These are phyloP conservation scores for Eucalyptus regnans DNA, from an alignment of 345 rosid species.

Conservation along the genomic window DNA sequence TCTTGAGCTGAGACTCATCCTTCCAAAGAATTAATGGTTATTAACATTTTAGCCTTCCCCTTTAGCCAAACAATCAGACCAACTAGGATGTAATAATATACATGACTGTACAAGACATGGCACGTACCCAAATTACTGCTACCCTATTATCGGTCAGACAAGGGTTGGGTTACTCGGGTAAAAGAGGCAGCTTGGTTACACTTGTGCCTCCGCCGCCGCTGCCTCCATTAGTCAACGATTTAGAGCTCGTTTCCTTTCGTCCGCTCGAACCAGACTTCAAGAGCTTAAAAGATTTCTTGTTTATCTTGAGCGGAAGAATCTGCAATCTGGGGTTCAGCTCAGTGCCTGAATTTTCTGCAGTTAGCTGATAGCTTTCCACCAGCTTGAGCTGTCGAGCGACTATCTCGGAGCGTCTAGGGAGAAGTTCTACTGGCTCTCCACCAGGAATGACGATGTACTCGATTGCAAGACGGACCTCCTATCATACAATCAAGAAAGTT, in stretches of 20 bases:
- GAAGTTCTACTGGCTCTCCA: conserved; percentile 95
- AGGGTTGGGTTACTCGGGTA: conserved; percentile 42
- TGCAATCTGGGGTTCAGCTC: conserved; percentile 76
- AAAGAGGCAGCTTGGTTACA: conserved; percentile 50
- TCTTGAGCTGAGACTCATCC: neutral
- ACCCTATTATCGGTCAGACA: neutral
- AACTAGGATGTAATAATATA: neutral
- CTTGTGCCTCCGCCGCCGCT: conserved; percentile 23
- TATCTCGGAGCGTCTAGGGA: conserved; percentile 76
- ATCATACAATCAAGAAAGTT: neutral
- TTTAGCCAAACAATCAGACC: neutral
- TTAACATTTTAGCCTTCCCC: neutral
- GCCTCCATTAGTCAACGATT: conserved; percentile 1
- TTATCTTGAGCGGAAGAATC: conserved; percentile 66
- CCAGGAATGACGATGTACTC: conserved; percentile 94
- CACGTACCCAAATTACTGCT: neutral
- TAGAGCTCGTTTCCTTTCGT: neutral
- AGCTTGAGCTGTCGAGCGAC: conserved; percentile 84
- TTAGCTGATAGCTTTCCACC: conserved; percentile 76
- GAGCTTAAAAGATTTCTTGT: conserved; percentile 24
- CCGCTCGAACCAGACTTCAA: conserved; percentile 9
- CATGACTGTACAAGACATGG: conserved; percentile 3
- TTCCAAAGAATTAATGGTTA: neutral
- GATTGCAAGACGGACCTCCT: conserved; percentile 91
- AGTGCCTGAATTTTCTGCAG: conserved; percentile 82